Evolutionary conservation across 2,329 filamentous ascomycete genomes (phyloP).

Genomic region (Penicillium sp.): DNA sequence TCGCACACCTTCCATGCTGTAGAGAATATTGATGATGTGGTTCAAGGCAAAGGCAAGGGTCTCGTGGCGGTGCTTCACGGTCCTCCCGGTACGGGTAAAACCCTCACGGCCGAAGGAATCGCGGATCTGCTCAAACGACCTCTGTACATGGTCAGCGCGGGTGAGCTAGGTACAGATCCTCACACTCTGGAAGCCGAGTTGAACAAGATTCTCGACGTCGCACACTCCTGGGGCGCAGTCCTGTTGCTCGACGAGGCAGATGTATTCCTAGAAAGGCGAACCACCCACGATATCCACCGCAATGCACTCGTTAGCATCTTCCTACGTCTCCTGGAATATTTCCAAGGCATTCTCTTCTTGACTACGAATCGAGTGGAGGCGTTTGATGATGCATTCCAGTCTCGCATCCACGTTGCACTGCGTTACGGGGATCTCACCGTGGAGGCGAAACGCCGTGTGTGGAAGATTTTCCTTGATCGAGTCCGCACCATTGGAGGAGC

Average conservation of each 20-base stretch:
- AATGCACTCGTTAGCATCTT: slow-evolving; percentile 86
- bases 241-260: slow-evolving; percentile 81
- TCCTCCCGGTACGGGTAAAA: slow-evolving; percentile 82
- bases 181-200: slow-evolving; percentile 67
- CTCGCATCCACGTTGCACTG: slow-evolving; percentile 77
- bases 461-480: slow-evolving; percentile 74
- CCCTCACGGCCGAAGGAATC: slow-evolving; percentile 79
- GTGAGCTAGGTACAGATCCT: slow-evolving; percentile 74
- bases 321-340: slow-evolving; percentile 79
- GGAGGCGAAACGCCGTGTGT: slow-evolving; percentile 71
- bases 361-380: slow-evolving; percentile 83
- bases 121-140: slow-evolving; percentile 76
- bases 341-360: slow-evolving; percentile 82
- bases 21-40: slow-evolving; percentile 75
- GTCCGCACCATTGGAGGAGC: slow-evolving; percentile 61
- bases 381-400: slow-evolving; percentile 87
- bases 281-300: slow-evolving; percentile 75
- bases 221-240: slow-evolving; percentile 79
- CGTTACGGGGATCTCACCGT: slow-evolving; percentile 68
- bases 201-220: slow-evolving; percentile 78
- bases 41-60: slow-evolving; percentile 78
- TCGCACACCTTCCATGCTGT: slow-evolving; percentile 77
- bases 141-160: slow-evolving; percentile 75
- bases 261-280: slow-evolving; percentile 75
- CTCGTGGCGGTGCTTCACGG: slow-evolving; percentile 78